phyloP scores from a whole-genome alignment of 1,284 basidiomycete species.

The Mrakiaceae sp. region DNA sequence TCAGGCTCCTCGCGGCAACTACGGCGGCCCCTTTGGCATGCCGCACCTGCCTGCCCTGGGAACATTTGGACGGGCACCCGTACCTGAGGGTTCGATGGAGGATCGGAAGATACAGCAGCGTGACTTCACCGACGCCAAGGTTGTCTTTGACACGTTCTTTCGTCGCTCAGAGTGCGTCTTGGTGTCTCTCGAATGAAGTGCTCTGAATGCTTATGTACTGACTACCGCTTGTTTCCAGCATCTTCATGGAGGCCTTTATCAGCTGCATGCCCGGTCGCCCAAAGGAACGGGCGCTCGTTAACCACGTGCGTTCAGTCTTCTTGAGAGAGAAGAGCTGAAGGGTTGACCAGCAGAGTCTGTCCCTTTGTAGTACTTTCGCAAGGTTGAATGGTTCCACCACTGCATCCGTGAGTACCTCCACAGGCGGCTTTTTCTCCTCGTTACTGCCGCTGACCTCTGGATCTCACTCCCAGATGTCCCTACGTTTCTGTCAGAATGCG shows the following conservation, averaged over 20 bases:
- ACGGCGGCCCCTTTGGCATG: conserved; percentile 3
- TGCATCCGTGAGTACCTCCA: conserved; percentile 22
- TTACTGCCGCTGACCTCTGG: not conserved
- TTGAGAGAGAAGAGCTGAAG: not conserved
- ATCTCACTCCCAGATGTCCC: conserved; percentile 31
- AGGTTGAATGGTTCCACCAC: conserved; percentile 35
- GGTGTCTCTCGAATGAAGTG: no score
- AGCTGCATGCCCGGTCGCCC: conserved; percentile 30
- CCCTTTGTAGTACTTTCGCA: conserved; percentile 6
- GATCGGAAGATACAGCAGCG: not conserved
- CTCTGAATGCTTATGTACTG: no score
- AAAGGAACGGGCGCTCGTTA: conserved; percentile 32
- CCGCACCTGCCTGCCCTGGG: not conserved
- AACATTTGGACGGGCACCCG: not conserved
- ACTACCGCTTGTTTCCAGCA: not conserved
- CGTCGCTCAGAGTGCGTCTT: conserved; percentile 11
- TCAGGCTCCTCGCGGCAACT: not conserved
- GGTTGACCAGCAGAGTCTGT: not conserved
- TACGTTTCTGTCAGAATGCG: conserved; percentile 33
- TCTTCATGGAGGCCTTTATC: conserved; percentile 31
- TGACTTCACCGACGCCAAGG: not conserved
- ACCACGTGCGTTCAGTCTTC: conserved; percentile 24
- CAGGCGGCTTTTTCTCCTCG: not conserved
- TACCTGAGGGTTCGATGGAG: not conserved
- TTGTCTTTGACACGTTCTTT: conserved; percentile 10